Percentiles rank a stretch among this genome's conserved stretches.
Conservation (phyloP, 257 asterid species). For the Gardenia jasminoides region DNA sequence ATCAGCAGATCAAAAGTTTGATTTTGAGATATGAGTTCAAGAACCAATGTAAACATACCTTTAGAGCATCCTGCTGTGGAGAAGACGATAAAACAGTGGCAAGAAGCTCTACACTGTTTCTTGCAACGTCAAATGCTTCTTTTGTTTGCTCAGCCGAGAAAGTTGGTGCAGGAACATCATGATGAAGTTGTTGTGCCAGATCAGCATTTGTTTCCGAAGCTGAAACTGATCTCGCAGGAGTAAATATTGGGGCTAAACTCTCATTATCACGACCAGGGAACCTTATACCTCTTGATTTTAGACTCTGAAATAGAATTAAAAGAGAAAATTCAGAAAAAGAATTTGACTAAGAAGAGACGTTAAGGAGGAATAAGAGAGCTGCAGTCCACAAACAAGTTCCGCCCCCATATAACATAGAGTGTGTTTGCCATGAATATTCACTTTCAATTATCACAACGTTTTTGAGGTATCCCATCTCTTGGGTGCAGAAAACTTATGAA, state of each 20-base stretch:
- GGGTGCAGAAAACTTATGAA: background rate
- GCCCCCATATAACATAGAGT: background rate
- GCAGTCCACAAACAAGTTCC: background rate
- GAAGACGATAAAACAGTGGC: slow-evolving; percentile 93
- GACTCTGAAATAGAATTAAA: slow-evolving; percentile 48
- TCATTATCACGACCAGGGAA: slow-evolving; percentile 97
- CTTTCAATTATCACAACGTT: background rate
- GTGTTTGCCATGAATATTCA: background rate
- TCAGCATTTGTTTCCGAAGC: slow-evolving; percentile 53
- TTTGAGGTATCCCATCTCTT: background rate
- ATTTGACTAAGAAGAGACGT: slow-evolving; percentile 7
- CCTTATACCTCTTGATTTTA: slow-evolving; percentile 88
- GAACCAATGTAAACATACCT: slow-evolving; percentile 42
- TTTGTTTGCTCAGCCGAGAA: slow-evolving; percentile 83
- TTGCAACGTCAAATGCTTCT: slow-evolving; percentile 96
- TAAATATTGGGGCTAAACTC: slow-evolving; percentile 90
- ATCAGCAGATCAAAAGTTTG: background rate
- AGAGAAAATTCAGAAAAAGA: background rate
- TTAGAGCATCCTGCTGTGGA: slow-evolving; percentile 88
- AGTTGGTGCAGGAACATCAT: slow-evolving; percentile 54
- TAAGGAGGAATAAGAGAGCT: slow-evolving; percentile 3
- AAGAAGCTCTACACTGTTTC: slow-evolving; percentile 93
- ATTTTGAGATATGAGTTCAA: background rate
- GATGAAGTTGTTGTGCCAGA: slow-evolving; percentile 50
- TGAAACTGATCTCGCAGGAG: slow-evolving; percentile 80